phyloP scores from a whole-genome alignment of 129 eudicot species.

The Silybum marianum region DNA sequence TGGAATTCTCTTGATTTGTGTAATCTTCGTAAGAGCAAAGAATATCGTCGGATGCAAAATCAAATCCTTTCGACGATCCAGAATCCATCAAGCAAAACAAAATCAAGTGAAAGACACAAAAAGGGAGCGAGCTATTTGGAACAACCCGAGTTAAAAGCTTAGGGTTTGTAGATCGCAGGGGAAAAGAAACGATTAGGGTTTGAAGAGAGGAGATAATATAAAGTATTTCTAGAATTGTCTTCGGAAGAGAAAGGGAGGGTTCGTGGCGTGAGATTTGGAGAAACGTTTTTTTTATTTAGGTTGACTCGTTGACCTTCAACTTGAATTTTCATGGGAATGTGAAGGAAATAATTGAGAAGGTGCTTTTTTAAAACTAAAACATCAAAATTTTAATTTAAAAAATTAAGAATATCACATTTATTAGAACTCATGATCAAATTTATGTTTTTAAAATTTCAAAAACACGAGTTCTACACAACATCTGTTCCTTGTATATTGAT shows the following conservation, averaged over 20 bases:
- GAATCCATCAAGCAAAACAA: conserved; percentile 59
- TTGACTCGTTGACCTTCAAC: background rate
- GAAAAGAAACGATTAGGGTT: background rate
- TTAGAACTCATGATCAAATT: too few species aligned
- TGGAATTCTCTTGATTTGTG: conserved; percentile 51
- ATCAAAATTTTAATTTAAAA: too few species aligned
- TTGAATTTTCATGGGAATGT: background rate
- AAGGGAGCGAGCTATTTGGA: background rate
- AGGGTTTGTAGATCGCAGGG: background rate
- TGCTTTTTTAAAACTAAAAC: background rate
- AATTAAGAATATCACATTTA: too few species aligned
- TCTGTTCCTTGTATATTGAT: too few species aligned
- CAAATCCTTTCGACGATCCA: conserved; percentile 71
- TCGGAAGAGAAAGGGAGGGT: background rate
- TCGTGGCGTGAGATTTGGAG: background rate
- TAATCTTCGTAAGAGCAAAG: conserved; percentile 83
- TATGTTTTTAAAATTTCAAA: too few species aligned
- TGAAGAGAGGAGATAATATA: background rate
- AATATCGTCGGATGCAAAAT: conserved; percentile 79
- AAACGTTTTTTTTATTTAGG: background rate
- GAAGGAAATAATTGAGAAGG: background rate
- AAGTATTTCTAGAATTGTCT: background rate
- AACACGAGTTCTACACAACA: too few species aligned
- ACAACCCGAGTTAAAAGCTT: background rate
- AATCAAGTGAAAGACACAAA: background rate